Base-by-base conservation (phyloP, 2,329 filamentous ascomycete species). In the Calonectria fujianensis region DNA sequence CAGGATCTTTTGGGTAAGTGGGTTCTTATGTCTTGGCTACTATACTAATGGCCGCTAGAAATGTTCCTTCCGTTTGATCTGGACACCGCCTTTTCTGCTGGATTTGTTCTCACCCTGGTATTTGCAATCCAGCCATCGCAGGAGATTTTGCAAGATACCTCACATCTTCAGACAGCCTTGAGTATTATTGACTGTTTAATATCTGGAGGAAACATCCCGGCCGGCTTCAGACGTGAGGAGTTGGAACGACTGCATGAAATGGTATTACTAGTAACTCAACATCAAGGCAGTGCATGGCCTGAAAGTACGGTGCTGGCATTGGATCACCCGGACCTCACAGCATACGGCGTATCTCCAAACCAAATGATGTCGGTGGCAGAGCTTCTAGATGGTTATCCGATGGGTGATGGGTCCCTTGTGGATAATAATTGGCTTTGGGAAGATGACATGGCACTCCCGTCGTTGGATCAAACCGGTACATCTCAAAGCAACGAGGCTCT, bases 21-120 rank as follows among this genome's bases (percentile, higher is more conserved):
- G n/a, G 7, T 9, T 18, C 8, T 31, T 20, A 31, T 7, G 24
- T 48, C 8, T 11, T 7, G 18, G 0, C 0, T 18, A 27, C 52
- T 16, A 64, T 45, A 31, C 37, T 31, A 9, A 32, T 61, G 35
- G 6, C 16, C 3, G 9, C 37, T 7, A 74, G 72, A 74, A 54
- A 61, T 31, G 7, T 71, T 74, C 31, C 69, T 74, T 9, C 72
- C 72, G 16, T 74, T 74, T 31, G 69, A 74, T 9, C 32, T 72
- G 1, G 72, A 74, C 16, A 45, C 59, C 11, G 70, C 70, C 18
- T 74, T 72, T 24, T 74, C 69, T 1, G 70, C 72, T 4, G 72
- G 68, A 13, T 74, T 74, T 57, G 69, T 74, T 24, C 50, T 74
- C 1, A 41, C 72, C 11, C 61, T 74, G 9, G 29, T 70, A 7